These are phyloP conservation scores for Penicillium hordei DNA, from an alignment of 2,329 filamentous ascomycete genomes.

Conservation along the genomic window DNA sequence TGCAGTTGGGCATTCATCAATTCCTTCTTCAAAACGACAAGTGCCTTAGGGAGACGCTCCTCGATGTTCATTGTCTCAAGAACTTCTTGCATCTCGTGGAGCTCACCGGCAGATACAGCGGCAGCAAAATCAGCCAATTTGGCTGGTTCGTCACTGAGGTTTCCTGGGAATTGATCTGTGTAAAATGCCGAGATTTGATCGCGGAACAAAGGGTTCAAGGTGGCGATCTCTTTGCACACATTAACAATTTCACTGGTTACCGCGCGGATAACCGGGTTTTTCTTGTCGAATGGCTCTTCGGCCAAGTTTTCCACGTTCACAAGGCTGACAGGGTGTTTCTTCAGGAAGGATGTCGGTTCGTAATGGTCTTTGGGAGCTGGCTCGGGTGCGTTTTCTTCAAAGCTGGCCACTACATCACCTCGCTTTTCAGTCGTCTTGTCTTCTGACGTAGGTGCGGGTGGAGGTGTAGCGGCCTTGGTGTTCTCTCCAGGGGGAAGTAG, in stretches of 20 bases:
- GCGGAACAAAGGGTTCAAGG: slow-evolving; percentile 89
- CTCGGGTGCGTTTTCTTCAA: slow-evolving; percentile 77
- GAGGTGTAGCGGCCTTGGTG: slow-evolving; percentile 31
- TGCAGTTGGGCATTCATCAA: slow-evolving; percentile 97
- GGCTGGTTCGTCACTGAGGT: slow-evolving; percentile 89
- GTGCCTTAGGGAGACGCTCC: slow-evolving; percentile 84
- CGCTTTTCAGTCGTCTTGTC: slow-evolving; percentile 65
- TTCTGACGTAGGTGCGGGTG: slow-evolving; percentile 29
- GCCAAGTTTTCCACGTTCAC: slow-evolving; percentile 92
- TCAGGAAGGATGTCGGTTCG: slow-evolving; percentile 86
- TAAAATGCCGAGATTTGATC: slow-evolving; percentile 98
- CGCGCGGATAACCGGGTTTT: slow-evolving; percentile 83
- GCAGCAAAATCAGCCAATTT: slow-evolving; percentile 97
- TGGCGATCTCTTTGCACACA: slow-evolving; percentile 95
- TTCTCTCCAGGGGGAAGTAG: slow-evolving; percentile 66
- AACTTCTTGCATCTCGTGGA: slow-evolving; percentile 88
- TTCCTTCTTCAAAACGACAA: slow-evolving; percentile 94
- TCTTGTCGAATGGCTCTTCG: slow-evolving; percentile 87
- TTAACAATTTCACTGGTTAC: slow-evolving; percentile 98
- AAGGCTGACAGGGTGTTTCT: slow-evolving; percentile 86
- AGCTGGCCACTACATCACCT: slow-evolving; percentile 94
- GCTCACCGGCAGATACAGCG: slow-evolving; percentile 90
- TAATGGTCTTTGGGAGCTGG: slow-evolving; percentile 60
- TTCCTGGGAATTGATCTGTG: slow-evolving; percentile 90
- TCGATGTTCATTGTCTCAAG: slow-evolving; percentile 87